Evolutionary conservation across 208 protist species (phyloP).

Genomic region (Acanthamoeba lenticulata): DNA sequence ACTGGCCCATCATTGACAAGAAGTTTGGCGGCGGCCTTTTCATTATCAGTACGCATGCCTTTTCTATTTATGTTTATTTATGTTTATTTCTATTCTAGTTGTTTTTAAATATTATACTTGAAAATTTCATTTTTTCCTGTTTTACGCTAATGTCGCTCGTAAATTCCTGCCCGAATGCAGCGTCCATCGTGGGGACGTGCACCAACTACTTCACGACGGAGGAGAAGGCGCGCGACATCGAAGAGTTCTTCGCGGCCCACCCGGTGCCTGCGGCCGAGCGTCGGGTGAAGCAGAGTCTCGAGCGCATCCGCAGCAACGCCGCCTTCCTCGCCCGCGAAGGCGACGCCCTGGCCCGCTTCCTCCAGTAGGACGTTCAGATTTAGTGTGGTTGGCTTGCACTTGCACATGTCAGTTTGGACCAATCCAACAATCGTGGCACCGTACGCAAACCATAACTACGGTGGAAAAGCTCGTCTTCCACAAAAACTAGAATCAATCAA

Average conservation of each 20-base stretch:
- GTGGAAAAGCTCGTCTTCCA: too few species aligned
- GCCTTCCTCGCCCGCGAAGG: constrained; percentile 44
- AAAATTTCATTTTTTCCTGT: not conserved
- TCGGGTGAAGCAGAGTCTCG: constrained; percentile 46
- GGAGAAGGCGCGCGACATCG: constrained; percentile 32
- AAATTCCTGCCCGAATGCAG: too few species aligned
- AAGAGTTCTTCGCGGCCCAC: constrained; percentile 19
- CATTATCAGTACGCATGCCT: not conserved
- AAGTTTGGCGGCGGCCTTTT: constrained; percentile 65
- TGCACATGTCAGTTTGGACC: too few species aligned
- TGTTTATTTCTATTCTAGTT: not conserved
- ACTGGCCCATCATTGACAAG: constrained; percentile 44
- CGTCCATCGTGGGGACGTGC: not conserved
- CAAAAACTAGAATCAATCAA: too few species aligned
- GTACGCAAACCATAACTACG: too few species aligned
- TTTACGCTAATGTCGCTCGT: not conserved
- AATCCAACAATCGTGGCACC: too few species aligned
- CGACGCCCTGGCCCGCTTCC: not conserved
- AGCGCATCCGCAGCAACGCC: constrained; percentile 59
- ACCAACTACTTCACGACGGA: constrained; percentile 62
- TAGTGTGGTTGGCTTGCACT: too few species aligned
- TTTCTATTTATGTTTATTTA: not conserved
- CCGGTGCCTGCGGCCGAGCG: constrained; percentile 2
- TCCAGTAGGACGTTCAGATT: too few species aligned
- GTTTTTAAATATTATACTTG: too few species aligned